Evolutionary conservation across 2,329 filamentous ascomycete species (phyloP).

Genomic region (Sclerotinia nivalis): DNA sequence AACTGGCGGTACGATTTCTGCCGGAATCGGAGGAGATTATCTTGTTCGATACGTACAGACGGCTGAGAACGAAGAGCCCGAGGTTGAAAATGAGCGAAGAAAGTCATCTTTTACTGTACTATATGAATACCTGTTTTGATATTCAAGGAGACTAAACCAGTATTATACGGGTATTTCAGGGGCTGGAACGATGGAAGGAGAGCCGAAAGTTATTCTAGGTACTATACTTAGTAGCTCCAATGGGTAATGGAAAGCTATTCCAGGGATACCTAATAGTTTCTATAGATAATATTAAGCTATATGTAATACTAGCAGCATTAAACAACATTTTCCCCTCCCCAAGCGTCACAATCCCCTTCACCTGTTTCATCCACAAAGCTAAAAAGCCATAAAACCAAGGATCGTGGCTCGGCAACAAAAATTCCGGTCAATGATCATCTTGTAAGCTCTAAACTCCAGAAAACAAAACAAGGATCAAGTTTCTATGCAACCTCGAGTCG

Average conservation of each 20-base stretch:
- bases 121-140: constrained; percentile 13
- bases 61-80: constrained; percentile 6
- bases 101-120: constrained; percentile 22
- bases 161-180: not conserved
- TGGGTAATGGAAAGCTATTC: not conserved
- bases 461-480: not conserved
- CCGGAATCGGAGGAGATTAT: constrained; percentile 62
- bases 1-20: constrained; percentile 62
- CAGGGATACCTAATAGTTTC: not conserved
- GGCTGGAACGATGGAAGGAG: no score
- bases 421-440: not conserved
- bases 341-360: not conserved
- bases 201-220: not conserved
- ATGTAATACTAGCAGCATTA: not conserved
- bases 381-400: not conserved
- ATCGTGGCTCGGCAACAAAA: not conserved
- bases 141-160: not conserved
- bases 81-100: not conserved
- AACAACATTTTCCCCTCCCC: not conserved
- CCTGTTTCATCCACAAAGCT: not conserved
- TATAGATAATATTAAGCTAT: not conserved
- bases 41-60: constrained; percentile 49
- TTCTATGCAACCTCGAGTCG: not conserved
- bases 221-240: not conserved
- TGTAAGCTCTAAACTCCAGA: not conserved